phyloP scores from a whole-genome alignment of 106 monocot genomes.

The Dactylorhiza incarnata region DNA sequence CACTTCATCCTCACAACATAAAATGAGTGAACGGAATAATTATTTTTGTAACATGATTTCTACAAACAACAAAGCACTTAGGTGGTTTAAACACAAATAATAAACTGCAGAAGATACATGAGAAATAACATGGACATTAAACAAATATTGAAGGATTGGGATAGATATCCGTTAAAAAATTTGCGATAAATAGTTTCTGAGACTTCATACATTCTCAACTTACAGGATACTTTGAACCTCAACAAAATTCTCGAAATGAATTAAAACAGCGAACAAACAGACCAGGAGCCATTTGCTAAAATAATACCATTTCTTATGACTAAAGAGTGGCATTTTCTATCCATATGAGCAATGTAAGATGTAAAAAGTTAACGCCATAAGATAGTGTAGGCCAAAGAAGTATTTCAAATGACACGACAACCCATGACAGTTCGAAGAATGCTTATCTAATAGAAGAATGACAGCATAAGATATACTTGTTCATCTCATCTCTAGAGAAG shows the following conservation, averaged over 20 bases:
- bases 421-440: not conserved
- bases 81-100: too few species aligned
- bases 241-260: not conserved
- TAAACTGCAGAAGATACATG: too few species aligned
- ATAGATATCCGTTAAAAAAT: too few species aligned
- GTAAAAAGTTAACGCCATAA: not conserved
- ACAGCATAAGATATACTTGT: not conserved
- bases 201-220: not conserved
- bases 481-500: not conserved
- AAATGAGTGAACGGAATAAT: too few species aligned
- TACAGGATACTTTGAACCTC: not conserved
- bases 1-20: too few species aligned
- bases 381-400: not conserved
- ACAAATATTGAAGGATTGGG: too few species aligned
- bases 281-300: not conserved
- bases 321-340: not conserved
- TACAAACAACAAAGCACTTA: too few species aligned
- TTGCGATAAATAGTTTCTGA: not conserved
- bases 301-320: not conserved
- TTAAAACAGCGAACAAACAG: too few species aligned
- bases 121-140: too few species aligned
- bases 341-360: not conserved
- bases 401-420: not conserved
- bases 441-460: not conserved
- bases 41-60: too few species aligned